phyloP scores from a whole-genome alignment of 805 yeast species.

The Candida broadrunensis region DNA sequence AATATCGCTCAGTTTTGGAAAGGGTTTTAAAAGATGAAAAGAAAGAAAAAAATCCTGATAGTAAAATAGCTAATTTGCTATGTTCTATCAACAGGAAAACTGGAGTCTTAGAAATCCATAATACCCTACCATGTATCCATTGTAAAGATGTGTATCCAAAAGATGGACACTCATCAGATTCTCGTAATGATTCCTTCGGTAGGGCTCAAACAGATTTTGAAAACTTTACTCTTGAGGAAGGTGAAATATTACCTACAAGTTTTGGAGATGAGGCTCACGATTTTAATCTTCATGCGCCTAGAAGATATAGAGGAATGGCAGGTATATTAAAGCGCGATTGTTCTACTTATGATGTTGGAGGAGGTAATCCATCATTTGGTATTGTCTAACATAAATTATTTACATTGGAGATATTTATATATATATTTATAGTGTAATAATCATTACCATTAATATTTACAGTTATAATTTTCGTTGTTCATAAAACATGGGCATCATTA shows the following conservation, averaged over 20 bases:
- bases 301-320: conserved; percentile 2
- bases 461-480: background rate
- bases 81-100: conserved; percentile 37
- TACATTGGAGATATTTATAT: background rate
- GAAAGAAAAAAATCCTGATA: conserved; percentile 2
- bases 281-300: background rate
- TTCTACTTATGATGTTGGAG: conserved; percentile 3
- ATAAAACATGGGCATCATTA: background rate
- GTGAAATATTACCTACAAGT: conserved; percentile 7
- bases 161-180: background rate
- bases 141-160: conserved; percentile 9
- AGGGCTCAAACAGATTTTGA: background rate
- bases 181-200: background rate
- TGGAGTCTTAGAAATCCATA: conserved; percentile 31
- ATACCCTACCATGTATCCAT: conserved; percentile 25
- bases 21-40: conserved; percentile 6
- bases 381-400: background rate
- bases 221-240: conserved; percentile 4
- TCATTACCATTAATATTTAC: background rate
- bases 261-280: background rate
- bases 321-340: conserved; percentile 4
- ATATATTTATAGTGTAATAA: too few relatives aligned
- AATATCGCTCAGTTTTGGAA: conserved; percentile 6
- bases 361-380: conserved; percentile 3
- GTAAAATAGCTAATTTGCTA: conserved; percentile 16